Base-by-base conservation (phyloP, 1,284 basidiomycete species). In the Boletus hoseneyae region DNA sequence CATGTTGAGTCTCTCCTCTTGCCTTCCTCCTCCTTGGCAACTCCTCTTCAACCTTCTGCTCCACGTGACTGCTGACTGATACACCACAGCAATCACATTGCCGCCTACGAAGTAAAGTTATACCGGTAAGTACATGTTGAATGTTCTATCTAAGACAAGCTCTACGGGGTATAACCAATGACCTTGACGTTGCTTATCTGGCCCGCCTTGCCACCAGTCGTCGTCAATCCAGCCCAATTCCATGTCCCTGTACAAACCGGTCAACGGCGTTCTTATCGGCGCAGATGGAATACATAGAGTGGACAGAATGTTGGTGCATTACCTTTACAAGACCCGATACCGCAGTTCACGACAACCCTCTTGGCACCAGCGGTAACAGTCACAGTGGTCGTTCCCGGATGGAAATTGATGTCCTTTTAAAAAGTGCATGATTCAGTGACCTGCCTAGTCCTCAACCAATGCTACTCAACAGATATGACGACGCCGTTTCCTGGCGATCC, bases 181-280 rank as follows among this genome's bases (percentile, higher is more conserved):
- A 13, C 19, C 4, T 19, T 5, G 36, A 19, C 13, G 19, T 37
- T 37, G 19, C 4, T 37, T 9, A 37, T 12, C 36, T 7, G 19
- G 52, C 77, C 74, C 10, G 59, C 56, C 29, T 55, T 53, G n/a
- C 79, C 79, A 3, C 79, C 79, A 6, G 68, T 68, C 9, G 73
- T 70, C 45, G 69, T 61, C 41, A 84, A 69, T 23, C 62, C 64
- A 8, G 72, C 64, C 77, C 79, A 83, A 55, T 80, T 63, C 80
- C 81, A 83, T 1, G 64, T 67, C 6, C 79, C 79, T 68, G 36
- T 15, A 45, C 18, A 47, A 13, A 32, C 18, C 16, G 5, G 12
- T 37, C 4, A 21, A 21, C 16, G 12, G 36, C 9, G n/a, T 5
- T 21, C 21, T 21, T 21, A 5, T 21, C 21, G 21, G 21, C 21